A percentile compares a stretch with the other conserved stretches of the same genome.
These are phyloP conservation scores for Raddia guianensis DNA, from an alignment of 176 grass and related monocot species.

Conservation along the genomic window DNA sequence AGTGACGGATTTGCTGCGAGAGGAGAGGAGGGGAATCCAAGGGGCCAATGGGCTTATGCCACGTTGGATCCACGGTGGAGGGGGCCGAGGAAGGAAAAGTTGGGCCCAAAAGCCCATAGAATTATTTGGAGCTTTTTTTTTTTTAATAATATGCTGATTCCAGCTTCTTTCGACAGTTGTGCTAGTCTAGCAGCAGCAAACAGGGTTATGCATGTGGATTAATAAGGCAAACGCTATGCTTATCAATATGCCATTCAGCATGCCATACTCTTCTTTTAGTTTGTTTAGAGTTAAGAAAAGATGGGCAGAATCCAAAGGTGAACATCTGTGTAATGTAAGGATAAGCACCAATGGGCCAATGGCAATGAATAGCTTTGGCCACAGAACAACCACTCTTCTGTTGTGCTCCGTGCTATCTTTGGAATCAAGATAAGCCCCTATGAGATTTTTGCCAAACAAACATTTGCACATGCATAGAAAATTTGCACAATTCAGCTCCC, in stretches of 20 bases:
- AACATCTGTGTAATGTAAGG: not conserved
- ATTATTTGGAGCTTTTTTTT: not conserved
- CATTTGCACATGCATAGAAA: not conserved
- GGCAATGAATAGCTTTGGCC: not conserved
- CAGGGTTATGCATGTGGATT: not conserved
- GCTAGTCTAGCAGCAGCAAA: not conserved
- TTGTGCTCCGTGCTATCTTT: not conserved
- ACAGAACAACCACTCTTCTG: not conserved
- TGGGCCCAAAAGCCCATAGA: not conserved
- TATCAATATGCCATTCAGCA: not conserved
- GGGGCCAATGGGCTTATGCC: slow-evolving; percentile 32
- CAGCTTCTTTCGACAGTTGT: slow-evolving; percentile 25
- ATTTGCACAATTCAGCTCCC: not conserved
- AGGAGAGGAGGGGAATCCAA: slow-evolving; percentile 36
- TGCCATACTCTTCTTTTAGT: not conserved
- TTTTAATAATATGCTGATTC: not conserved
- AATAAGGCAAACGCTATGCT: not conserved
- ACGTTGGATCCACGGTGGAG: slow-evolving; percentile 37
- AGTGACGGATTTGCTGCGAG: slow-evolving; percentile 40
- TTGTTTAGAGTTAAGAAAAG: not conserved
- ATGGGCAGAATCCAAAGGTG: not conserved
- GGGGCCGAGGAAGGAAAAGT: not conserved
- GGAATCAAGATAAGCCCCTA: not conserved
- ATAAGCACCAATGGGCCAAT: not conserved
- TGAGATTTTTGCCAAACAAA: not conserved